Base-by-base conservation (phyloP, 805 yeast genomes). In the Candida montana region DNA sequence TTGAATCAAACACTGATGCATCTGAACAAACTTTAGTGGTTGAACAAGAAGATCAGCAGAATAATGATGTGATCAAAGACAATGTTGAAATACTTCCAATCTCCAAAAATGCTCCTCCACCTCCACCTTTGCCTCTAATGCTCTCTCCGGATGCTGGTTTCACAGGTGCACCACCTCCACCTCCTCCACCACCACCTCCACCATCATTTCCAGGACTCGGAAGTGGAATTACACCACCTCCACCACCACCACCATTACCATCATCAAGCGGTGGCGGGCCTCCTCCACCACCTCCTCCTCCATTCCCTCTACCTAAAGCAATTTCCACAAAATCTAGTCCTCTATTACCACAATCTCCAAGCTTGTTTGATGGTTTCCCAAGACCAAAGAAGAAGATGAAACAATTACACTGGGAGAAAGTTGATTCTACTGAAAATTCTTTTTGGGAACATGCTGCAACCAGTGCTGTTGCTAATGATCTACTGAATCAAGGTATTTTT, bases 371-470 rank as follows among this genome's bases (percentile, higher is more conserved):
- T n/a, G 41, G 41, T 16, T 40, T 32, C 29, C 47, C 47, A 27
- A 44, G 47, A 33, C 47, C 47, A 17, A 44, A 44, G 33, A 72
- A 77, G 45, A 86, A 83, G 58, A 73, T 93, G 49, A 93, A 95
- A 59, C 99, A 91, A 59, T 74, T 93, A 69, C 99, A 93, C 60
- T 95, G 98, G 98, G 96, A 91, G 52, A 87, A 85, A 55, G 71
- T 95, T 30, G 96, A 91, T 27, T 74, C 80, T 45, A 83, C 93
- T 17, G 84, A 81, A 39, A 77, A 81, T 34, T 90, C 98, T 0
- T 83, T 93, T 45, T 91, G 99, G 98, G 74, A 79, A 16, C 73
- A 75, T 21, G 71, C 79, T 21, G 71, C 78, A 26, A 77, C 81
- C 3, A 70, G 69, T 17, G 64, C 79, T 32, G 77, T 83, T 2